Percentiles rank a stretch among this genome's conserved stretches.
These are phyloP conservation scores for Macrolepiota albuminosa DNA, from an alignment of 768 basidiomycete genomes.

Conservation along the genomic window DNA sequence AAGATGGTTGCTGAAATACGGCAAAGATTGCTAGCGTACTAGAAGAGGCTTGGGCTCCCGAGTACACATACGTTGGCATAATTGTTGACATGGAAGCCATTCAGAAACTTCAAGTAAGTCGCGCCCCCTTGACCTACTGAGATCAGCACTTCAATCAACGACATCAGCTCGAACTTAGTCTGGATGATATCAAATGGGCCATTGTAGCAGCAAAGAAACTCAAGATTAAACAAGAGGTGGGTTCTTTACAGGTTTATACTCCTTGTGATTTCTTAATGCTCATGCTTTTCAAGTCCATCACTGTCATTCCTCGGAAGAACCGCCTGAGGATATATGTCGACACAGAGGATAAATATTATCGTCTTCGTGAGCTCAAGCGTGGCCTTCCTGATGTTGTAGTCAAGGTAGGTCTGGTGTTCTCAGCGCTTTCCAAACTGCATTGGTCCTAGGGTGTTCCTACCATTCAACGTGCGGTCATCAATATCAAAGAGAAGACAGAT, in stretches of 20 bases:
- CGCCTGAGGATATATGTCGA: slow-evolving; percentile 80
- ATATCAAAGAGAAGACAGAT: slow-evolving; percentile 88
- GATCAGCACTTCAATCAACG: not conserved
- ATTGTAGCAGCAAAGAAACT: slow-evolving; percentile 84
- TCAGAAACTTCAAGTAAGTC: slow-evolving; percentile 74
- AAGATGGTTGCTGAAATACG: not conserved
- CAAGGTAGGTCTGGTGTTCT: slow-evolving; percentile 48
- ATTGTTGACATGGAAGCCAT: slow-evolving; percentile 89
- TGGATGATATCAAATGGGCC: slow-evolving; percentile 92
- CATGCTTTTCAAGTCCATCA: slow-evolving; percentile 53
- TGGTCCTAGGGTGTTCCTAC: slow-evolving; percentile 68
- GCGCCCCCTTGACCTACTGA: not conserved
- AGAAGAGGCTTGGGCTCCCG: slow-evolving; percentile 94
- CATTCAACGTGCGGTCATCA: slow-evolving; percentile 92
- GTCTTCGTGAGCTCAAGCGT: slow-evolving; percentile 82
- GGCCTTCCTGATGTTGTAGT: slow-evolving; percentile 83
- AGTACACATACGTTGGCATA: slow-evolving; percentile 89
- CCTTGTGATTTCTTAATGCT: not conserved
- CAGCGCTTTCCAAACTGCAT: not conserved
- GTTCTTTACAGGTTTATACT: slow-evolving; percentile 1
- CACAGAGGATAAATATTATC: slow-evolving; percentile 73
- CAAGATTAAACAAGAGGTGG: slow-evolving; percentile 85
- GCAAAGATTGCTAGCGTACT: slow-evolving; percentile 81
- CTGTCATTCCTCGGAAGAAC: slow-evolving; percentile 66
- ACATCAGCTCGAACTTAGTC: slow-evolving; percentile 78